Base-by-base conservation (phyloP, 352 stramenopile species). In the Phytopythium cucurbitacearum region DNA sequence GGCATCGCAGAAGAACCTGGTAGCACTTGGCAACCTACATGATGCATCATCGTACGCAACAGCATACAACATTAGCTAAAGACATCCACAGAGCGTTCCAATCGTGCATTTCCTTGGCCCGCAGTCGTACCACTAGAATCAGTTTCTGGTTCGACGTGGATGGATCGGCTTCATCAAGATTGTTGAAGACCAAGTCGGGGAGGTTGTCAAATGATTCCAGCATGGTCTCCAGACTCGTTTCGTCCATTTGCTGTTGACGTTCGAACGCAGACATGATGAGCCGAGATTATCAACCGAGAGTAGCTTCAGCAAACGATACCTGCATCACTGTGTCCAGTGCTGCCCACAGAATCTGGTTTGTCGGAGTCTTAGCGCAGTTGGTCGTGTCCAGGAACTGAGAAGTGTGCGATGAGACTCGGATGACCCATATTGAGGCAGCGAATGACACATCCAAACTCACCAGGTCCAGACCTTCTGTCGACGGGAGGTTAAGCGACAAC, bases 141-240 rank as follows among this genome's bases (percentile, higher is more conserved):
- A 91, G 64, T 41, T 83, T 64, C 32, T 86, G 80, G 42, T 91
- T 88, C 47, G 65, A 81, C n/a, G 62, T 69, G 13, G 57, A 52
- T 5, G 80, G 74, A 33, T 87, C 80, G 9, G 82, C 81, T 44
- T 89, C 74, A 43, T 91, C 78, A 4, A 95, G 57, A 67, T 85
- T 88, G 33, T 91, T 92, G 48, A 95, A 93, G 2, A 90, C 83
- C 12, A 95, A 40, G 40, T 91, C 83, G 0, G 84, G 84, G n/a
- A 95, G 70, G 43, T 87, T 95, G 52, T 95, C 80, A 51, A 91
- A 94, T n/a, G 80, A 85, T 37, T 90, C 80, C 33, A 95, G 60
- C 59, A 95, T 71, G 13, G 67, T 60, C 64, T 93, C 83, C 11
- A 93, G 54, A 45, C 79, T 93, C 57, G 75, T 77, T 40, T 86